phyloP scores from a whole-genome alignment of 1,284 basidiomycete species.

The Moesziomyces antarcticus region DNA sequence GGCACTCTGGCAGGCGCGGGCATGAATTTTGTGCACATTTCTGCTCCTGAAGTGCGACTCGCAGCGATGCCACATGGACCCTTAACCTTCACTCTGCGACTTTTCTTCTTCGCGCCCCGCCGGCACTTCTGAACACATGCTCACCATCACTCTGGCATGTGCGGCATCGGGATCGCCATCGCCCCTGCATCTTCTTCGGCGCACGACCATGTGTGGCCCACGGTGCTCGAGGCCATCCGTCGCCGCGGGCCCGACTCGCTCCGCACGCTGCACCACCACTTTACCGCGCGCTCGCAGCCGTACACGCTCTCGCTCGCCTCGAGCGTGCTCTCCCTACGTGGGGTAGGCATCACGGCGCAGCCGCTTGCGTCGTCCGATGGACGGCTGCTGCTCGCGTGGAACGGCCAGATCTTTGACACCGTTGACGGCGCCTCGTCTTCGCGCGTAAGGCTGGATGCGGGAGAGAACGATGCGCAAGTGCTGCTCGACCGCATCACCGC shows the following conservation, averaged over 20 bases:
- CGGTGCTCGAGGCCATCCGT: conserved; percentile 22
- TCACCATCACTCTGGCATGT: conserved; percentile 14
- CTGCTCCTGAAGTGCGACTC: no score
- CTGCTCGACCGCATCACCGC: conserved; percentile 39
- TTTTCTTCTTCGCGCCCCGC: background rate
- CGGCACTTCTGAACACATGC: background rate
- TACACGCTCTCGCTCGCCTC: conserved; percentile 27
- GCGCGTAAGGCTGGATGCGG: conserved; percentile 13
- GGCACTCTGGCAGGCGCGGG: no score
- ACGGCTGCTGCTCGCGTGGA: conserved; percentile 54
- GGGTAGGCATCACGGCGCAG: conserved; percentile 44
- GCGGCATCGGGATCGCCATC: conserved; percentile 34
- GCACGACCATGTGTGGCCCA: conserved; percentile 11
- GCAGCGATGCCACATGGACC: background rate
- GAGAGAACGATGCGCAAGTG: conserved; percentile 49
- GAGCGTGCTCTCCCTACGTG: conserved; percentile 61
- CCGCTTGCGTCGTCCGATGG: conserved; percentile 33
- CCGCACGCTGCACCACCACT: conserved; percentile 11
- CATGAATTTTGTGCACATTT: no score
- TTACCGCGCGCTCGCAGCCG: conserved; percentile 1
- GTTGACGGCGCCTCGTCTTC: background rate
- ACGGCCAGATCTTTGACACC: conserved; percentile 61
- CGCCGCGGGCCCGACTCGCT: conserved; percentile 25
- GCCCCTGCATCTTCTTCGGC: background rate
- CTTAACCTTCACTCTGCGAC: no score